Evolutionary conservation across 306 rosid species (phyloP).

Genomic region (Glycine latifolia): DNA sequence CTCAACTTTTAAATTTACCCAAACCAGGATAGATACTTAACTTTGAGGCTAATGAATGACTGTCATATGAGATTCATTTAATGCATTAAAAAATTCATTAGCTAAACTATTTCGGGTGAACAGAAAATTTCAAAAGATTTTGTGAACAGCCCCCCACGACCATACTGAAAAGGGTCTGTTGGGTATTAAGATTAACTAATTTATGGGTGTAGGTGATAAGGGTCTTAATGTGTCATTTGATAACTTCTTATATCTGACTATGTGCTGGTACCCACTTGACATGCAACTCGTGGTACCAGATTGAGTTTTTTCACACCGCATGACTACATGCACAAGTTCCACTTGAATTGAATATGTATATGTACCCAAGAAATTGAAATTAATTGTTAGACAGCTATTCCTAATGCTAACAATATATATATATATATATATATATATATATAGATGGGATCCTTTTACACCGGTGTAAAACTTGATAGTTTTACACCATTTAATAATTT

Average conservation of each 20-base stretch:
- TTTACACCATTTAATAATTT: too few species aligned
- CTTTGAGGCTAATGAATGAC: too few species aligned
- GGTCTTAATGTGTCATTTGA: neutral
- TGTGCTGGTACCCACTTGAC: constrained; percentile 3
- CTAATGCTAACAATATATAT: too few species aligned
- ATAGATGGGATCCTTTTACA: too few species aligned
- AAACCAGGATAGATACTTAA: too few species aligned
- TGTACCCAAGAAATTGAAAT: neutral
- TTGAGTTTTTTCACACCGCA: neutral
- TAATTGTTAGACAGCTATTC: neutral
- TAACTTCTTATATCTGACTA: neutral
- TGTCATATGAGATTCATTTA: too few species aligned
- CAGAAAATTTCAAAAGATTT: neutral
- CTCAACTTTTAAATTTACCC: too few species aligned
- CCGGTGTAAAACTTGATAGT: too few species aligned
- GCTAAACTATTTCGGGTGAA: neutral
- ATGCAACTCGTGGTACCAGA: neutral
- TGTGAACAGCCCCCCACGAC: neutral
- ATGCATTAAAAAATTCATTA: too few species aligned
- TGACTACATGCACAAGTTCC: neutral
- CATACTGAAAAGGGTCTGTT: neutral
- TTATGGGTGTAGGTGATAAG: neutral
- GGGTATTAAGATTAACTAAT: neutral
- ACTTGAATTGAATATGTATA: neutral
- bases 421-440: too few species aligned